phyloP scores from a whole-genome alignment of 805 yeast genomes.

The Cyberlindnera suaveolens region DNA sequence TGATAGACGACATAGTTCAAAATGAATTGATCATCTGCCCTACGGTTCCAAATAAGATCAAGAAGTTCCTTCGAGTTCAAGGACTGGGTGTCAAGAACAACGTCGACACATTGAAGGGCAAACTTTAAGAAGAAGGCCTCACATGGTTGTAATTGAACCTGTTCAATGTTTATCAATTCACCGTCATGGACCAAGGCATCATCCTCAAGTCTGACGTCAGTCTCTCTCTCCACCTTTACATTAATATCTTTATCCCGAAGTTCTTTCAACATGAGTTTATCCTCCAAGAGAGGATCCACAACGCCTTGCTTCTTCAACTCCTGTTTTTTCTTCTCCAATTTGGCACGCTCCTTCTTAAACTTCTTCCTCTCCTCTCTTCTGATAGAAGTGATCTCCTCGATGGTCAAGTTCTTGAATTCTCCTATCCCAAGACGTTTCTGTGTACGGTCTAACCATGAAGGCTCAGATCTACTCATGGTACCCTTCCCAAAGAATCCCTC shows the following conservation, averaged over 20 bases:
- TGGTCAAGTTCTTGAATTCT: slow-evolving; percentile 30
- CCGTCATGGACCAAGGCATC: slow-evolving; percentile 27
- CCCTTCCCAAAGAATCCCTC: slow-evolving; percentile 96
- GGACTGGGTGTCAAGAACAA: slow-evolving; percentile 21
- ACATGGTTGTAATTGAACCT: slow-evolving; percentile 62
- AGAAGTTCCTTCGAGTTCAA: slow-evolving; percentile 14
- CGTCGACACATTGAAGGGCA: slow-evolving; percentile 45
- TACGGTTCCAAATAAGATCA: slow-evolving; percentile 1
- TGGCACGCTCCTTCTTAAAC: slow-evolving; percentile 65
- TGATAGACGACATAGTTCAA: slow-evolving; percentile 69
- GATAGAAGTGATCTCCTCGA: slow-evolving; percentile 72
- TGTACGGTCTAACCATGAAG: slow-evolving; percentile 79
- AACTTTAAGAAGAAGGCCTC: slow-evolving; percentile 68
- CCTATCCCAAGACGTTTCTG: slow-evolving; percentile 46
- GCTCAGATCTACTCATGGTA: slow-evolving; percentile 80
- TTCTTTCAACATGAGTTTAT: slow-evolving; percentile 25
- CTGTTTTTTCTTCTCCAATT: slow-evolving; percentile 45
- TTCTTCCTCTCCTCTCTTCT: slow-evolving; percentile 66
- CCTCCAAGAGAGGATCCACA: slow-evolving; percentile 29
- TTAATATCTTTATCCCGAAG: slow-evolving; percentile 26
- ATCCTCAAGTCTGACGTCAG: slow-evolving; percentile 31
- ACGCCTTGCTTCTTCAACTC: slow-evolving; percentile 33
- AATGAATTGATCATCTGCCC: slow-evolving; percentile 24
- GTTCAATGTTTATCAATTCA: slow-evolving; percentile 22
- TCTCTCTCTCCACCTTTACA: slow-evolving; percentile 17